Base-by-base conservation (phyloP, 495 filamentous ascomycete species). In the Thermothielavioides terrestris region DNA sequence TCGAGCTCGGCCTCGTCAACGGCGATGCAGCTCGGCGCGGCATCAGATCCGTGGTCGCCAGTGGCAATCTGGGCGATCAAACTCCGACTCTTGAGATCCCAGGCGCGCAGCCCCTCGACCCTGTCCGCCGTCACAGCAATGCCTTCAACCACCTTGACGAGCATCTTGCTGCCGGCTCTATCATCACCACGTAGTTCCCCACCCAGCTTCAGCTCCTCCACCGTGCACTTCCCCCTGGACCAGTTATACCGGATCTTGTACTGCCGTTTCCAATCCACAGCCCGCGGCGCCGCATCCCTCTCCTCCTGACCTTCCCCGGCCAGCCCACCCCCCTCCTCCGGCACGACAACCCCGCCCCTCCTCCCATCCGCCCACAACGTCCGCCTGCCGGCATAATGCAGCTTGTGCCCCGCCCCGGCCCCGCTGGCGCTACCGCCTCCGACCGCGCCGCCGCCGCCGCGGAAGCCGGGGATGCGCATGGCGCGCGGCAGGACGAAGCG, bases 171-270 rank as follows among this genome's bases (percentile, higher is more conserved):
- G 22, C 50, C 50, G 4, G 17, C 11, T 2, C 27, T 39, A 38
- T 44, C 50, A 4, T 39, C 31, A 4, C 43, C 23, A 5, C 30
- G 40, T 7, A 45, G 44, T 1, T 65, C 66, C 11, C 53, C 51
- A 2, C 66, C 74, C 26, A 95, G 76, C 50, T 77, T 70, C 20
- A 95, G 76, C 65, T 94, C 85, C 23, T 82, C 83, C 2, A 94
- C 78, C 37, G 78, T 80, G 52, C 90, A 95, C 53, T 79, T 81
- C 21, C 92, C 92, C 53, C 77, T 80, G 15, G 83, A 79, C 92
- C 92, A 98, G 64, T 97, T 97, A 60, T 96, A 85, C 43, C 86
- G 78, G 28, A 96, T 74, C 58, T 84, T 89, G 66, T 90, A 98
- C 56, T 92, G 85, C 44, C 77, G 75, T 72, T 96, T 96, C 92